Conservation (phyloP, 2,329 filamentous ascomycete genomes). For the Triangularia setosa region DNA sequence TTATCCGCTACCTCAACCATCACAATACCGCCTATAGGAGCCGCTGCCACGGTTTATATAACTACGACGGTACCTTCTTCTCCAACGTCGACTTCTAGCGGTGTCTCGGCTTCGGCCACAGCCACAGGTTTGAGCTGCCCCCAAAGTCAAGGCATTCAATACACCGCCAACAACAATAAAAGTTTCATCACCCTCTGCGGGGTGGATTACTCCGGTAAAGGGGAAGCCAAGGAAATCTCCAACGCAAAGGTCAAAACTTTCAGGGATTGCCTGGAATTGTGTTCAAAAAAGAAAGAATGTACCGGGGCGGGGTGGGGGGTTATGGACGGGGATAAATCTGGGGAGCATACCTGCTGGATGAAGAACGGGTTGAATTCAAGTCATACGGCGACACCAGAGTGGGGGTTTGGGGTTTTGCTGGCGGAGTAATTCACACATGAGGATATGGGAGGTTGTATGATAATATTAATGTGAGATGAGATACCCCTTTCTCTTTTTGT, state of each 20-base stretch:
- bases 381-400: conserved; percentile 8
- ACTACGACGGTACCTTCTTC: too few species aligned
- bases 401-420: conserved; percentile 18
- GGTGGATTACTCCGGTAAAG: conserved; percentile 16
- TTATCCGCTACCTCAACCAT: not conserved
- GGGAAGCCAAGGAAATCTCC: conserved; percentile 12
- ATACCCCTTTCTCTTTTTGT: not conserved
- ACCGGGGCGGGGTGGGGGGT: conserved; percentile 18
- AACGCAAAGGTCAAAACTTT: conserved; percentile 11
- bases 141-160: conserved; percentile 7
- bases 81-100: not conserved
- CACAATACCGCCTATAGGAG: too few species aligned
- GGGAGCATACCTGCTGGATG: conserved; percentile 17
- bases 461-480: not conserved
- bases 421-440: not conserved
- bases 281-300: conserved; percentile 8
- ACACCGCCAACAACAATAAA: conserved; percentile 8
- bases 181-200: conserved; percentile 16
- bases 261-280: conserved; percentile 17
- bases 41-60: too few species aligned
- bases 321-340: not conserved
- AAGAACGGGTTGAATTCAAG: conserved; percentile 15
- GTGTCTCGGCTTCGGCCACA: not conserved
- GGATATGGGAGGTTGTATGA: not conserved
- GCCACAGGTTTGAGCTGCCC: conserved; percentile 5